These are phyloP conservation scores for Aspergillus indologenus DNA, from an alignment of 495 filamentous ascomycete species.

Conservation along the genomic window DNA sequence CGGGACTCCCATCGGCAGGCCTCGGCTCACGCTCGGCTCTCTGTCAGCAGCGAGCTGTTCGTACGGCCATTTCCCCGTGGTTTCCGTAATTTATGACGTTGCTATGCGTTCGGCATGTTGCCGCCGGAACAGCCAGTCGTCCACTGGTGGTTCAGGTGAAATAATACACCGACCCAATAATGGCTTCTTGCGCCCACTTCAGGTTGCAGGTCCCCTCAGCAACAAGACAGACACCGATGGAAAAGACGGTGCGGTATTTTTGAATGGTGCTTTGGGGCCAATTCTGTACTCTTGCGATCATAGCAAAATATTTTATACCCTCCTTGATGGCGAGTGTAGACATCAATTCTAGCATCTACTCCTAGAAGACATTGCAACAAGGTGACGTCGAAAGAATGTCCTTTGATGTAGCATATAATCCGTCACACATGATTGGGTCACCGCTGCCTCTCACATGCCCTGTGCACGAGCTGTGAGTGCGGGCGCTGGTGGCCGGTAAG, in stretches of 20 bases:
- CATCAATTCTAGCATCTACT: not conserved
- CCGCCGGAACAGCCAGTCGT: slow-evolving; percentile 19
- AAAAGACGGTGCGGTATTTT: not conserved
- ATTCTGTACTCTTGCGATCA: not conserved
- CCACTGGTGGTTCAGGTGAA: slow-evolving; percentile 21
- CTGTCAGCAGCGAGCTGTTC: slow-evolving; percentile 22
- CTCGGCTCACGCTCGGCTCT: slow-evolving; percentile 47
- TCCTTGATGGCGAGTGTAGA: not conserved
- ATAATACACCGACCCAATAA: slow-evolving; percentile 15
- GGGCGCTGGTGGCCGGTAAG: not conserved
- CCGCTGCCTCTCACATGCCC: slow-evolving; percentile 20
- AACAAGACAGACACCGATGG: not conserved
- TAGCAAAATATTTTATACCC: not conserved
- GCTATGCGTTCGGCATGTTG: slow-evolving; percentile 31
- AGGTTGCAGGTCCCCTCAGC: slow-evolving; percentile 4
- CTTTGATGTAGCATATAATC: slow-evolving; percentile 24
- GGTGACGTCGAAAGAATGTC: slow-evolving; percentile 4
- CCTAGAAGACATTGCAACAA: no score
- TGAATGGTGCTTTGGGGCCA: not conserved
- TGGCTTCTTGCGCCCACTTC: not conserved
- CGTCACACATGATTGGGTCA: slow-evolving; percentile 11
- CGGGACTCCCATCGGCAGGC: slow-evolving; percentile 58
- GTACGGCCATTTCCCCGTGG: slow-evolving; percentile 20
- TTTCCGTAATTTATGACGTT: slow-evolving; percentile 44
- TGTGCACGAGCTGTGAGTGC: slow-evolving; percentile 5